These are phyloP conservation scores for Medicago arabica DNA, from an alignment of 306 rosid species.

Conservation along the genomic window DNA sequence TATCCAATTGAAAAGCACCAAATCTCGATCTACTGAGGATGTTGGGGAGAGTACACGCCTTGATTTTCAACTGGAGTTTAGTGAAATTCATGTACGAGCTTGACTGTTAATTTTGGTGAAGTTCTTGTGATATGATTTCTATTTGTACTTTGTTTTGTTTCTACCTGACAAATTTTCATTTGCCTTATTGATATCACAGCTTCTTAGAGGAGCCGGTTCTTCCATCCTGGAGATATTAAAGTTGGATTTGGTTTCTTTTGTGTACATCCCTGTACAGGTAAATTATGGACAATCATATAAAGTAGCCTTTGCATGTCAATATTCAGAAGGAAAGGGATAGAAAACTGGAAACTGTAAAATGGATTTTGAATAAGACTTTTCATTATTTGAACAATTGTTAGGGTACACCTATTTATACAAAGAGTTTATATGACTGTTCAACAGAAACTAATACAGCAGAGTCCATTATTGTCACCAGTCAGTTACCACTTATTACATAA, in stretches of 20 bases:
- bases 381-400: neutral
- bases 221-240: conserved; percentile 92
- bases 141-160: conserved; percentile 42
- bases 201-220: conserved; percentile 79
- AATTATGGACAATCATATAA: conserved; percentile 41
- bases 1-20: conserved; percentile 76
- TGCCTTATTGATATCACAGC: conserved; percentile 59
- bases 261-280: conserved; percentile 85
- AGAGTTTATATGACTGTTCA: neutral
- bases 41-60: conserved; percentile 89
- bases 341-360: neutral
- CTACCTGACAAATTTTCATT: conserved; percentile 49
- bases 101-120: conserved; percentile 45
- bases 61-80: conserved; percentile 88
- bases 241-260: conserved; percentile 75
- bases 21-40: conserved; percentile 81
- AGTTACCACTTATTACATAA: neutral
- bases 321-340: conserved; percentile 1
- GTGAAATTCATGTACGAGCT: conserved; percentile 90
- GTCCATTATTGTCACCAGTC: neutral
- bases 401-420: neutral
- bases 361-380: neutral
- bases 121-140: conserved; percentile 37
- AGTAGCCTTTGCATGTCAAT: conserved; percentile 34
- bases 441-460: conserved; percentile 9